Evolutionary conservation across 495 filamentous ascomycete species (phyloP), one percentile per base, ranked within the genome.

Genomic region (Aspergillus avenaceus): DNA sequence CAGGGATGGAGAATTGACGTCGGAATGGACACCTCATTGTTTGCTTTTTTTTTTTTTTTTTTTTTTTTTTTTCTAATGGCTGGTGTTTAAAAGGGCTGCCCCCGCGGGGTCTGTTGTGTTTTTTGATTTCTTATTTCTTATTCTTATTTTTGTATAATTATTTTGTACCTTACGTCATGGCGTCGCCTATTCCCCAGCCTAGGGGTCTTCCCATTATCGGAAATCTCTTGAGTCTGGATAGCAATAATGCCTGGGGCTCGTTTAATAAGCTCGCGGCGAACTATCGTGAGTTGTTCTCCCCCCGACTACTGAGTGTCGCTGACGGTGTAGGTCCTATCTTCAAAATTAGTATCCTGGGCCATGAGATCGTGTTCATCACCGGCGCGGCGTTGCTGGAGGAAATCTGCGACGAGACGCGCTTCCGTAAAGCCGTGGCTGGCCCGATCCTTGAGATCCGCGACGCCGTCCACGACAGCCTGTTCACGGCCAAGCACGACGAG

Each of bases 331-430:
- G 84, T 51, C 79, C 83, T 46, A 88, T 90, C 56, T 89, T 84
- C 71, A 80, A 85, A 57, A 80, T 90, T 62, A 81, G 75, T n/a
- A 66, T 78, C 11, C 67, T 74, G 29, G 65, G 75, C 53, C 56
- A 78, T 36, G 70, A 75, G 40, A 68, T 78, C 47, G 69, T 81
- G 47, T 75, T 83, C 58, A 67, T 84, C 43, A 65, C 68, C 14
- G 75, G 73, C 47, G 78, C 81, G 34, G 77, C 73, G 16, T 69
- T 91, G 5, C 61, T 86, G 11, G 72, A 87, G 41, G 88, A 91
- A 62, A 63, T 87, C 26, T 90, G 83, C 63, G 83, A 92, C 59
- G 81, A 88, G 65, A 82, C 67, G 23, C 72, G 83, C 34, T 93
- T 91, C 63, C 61, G 75, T 18, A 92, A 92, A 64, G 72, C 68